phyloP scores from a whole-genome alignment of 345 rosid species.

The Citrus maxima region DNA sequence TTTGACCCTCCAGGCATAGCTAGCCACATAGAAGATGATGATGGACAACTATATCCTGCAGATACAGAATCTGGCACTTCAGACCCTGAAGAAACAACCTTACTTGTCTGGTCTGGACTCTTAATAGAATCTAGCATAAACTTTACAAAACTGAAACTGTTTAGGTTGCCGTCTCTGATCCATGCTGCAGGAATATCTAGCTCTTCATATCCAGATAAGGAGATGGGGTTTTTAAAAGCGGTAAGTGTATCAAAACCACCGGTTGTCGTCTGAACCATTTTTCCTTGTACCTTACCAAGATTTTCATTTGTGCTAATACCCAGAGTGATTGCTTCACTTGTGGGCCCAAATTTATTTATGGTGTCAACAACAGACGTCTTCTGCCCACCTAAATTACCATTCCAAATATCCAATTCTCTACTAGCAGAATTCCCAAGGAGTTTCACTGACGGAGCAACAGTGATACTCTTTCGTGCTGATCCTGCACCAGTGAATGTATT shows the following conservation, averaged over 20 bases:
- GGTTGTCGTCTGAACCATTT: not conserved
- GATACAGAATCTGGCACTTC: not conserved
- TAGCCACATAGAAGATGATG: not conserved
- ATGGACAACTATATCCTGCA: not conserved
- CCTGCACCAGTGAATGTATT: not conserved
- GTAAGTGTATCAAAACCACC: not conserved
- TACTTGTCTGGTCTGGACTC: not conserved
- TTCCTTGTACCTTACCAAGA: not conserved
- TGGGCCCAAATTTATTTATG: not conserved
- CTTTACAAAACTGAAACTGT: constrained; percentile 1
- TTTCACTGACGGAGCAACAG: not conserved
- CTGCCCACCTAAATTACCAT: not conserved
- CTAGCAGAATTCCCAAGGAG: not conserved
- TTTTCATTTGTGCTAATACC: not conserved
- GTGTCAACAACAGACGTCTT: not conserved
- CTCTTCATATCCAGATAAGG: not conserved
- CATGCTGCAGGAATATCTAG: not conserved
- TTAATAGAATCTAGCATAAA: constrained; percentile 8
- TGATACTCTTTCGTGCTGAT: not conserved
- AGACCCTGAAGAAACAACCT: not conserved
- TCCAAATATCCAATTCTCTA: not conserved
- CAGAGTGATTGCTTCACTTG: not conserved
- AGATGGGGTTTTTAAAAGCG: not conserved
- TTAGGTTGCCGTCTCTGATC: not conserved
- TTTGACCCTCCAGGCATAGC: not conserved